Base-by-base conservation (phyloP, 148 eudicot genomes). In the Rhododendron kiyosumense region DNA sequence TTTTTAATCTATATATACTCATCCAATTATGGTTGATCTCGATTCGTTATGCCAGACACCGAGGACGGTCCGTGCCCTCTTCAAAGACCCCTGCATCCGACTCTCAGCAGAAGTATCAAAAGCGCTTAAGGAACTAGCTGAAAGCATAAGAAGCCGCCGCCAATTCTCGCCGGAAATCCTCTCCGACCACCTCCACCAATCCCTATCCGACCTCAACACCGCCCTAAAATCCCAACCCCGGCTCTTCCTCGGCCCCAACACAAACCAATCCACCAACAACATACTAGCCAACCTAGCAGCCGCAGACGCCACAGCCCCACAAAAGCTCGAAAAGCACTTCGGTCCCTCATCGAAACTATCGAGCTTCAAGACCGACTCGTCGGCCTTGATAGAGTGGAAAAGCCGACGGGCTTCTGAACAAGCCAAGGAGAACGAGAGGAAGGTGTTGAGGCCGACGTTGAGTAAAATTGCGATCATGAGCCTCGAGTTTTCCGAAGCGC, bases 401-500 rank as follows among this genome's bases (percentile, higher is more conserved):
- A 84, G 81, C 46, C 93, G 87, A 84, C 89, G 88, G 78, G 88
- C 74, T 41, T 59, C 86, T 4, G 78, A 78, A 0, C 75, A 79
- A 12, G 54, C 81, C 12, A 87, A 81, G 65, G 90, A 87, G 63
- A 59, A 43, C 17, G 91, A 88, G 22, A 80, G 81, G 79, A 89
- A 83, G 84, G 84, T 84, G 85, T 82, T 94, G 51, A 89, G 95
- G 87, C 94, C 98, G 1, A 92, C 96, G 2, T 45, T 92, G 76
- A 96, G 98, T 77, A 94, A 93, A 91, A 86, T 93, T 15, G 90
- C 94, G 0, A 89, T 92, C 36, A 94, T 92, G 7, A 93, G 98
- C 86, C 90, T 96, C 0, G 98, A 96, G 89, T 96, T 97, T 81
- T 94, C 99, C 0, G 99, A 97, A 89, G 98, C 99, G n/a, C 93